phyloP scores from a whole-genome alignment of 1,139 yeast genomes.

The Pneumocystis sp. region DNA sequence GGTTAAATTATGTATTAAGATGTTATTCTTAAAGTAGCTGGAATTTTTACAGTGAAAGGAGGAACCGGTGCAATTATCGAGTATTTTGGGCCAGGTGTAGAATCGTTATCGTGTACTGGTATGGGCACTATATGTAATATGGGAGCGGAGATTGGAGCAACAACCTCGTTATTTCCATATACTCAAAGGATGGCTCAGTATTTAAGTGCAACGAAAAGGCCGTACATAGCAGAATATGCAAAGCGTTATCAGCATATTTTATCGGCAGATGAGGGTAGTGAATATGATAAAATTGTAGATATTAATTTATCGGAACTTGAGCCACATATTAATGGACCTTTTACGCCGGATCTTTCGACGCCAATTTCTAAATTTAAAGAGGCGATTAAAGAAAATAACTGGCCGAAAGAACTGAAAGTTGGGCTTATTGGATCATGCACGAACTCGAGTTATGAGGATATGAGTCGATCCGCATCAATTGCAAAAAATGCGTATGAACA shows the following conservation, averaged over 20 bases:
- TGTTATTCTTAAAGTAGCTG: constrained; percentile 87
- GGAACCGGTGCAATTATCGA: constrained; percentile 98
- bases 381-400: constrained; percentile 70
- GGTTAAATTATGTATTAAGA: constrained; percentile 27
- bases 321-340: constrained; percentile 97
- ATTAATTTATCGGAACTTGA: constrained; percentile 88
- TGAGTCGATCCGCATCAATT: constrained; percentile 94
- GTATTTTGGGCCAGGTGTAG: constrained; percentile 94
- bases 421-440: constrained; percentile 99
- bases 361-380: constrained; percentile 88
- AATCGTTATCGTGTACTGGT: constrained; percentile 94
- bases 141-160: constrained; percentile 99
- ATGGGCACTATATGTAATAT: constrained; percentile 99
- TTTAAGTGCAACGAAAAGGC: constrained; percentile 78
- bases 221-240: constrained; percentile 71
- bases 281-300: constrained; percentile 91
- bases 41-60: constrained; percentile 95
- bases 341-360: constrained; percentile 98
- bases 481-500: constrained; percentile 79
- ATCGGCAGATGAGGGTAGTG: constrained; percentile 85
- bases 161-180: constrained; percentile 97
- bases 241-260: constrained; percentile 46
- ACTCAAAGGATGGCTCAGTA: constrained; percentile 80
- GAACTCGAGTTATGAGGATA: constrained; percentile 97
- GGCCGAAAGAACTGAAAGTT: constrained; percentile 91